Evolutionary conservation across 2,329 filamentous ascomycete species (phyloP), one percentile per base, ranked within the genome.

Genomic region (Hymenoscyphus fructigenus): DNA sequence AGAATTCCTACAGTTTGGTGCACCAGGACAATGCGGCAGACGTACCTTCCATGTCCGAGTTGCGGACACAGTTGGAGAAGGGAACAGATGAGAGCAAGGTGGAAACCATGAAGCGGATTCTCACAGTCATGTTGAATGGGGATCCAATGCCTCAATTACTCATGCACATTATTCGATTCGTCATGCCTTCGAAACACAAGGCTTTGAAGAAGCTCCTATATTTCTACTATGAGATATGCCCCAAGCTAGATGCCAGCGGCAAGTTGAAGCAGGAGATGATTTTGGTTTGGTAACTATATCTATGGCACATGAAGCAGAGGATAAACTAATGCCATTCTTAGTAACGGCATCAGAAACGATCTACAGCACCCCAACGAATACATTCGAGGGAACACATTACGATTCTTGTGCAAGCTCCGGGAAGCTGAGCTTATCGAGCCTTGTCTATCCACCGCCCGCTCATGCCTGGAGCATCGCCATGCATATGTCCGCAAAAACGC

Each of bases 211-310:
- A 99, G 83, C 85, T 99, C 67, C 86, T 99, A 63, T 99, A 99
- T 81, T 95, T 99, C 79, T 99, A 99, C 83, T 97, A 98, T 78
- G 95, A 99, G 81, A 95, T 98, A 77, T 98, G 95, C 78, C 95
- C 94, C 50, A 99, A 99, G 82, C 88, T 93, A 65, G 95, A 99
- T 79, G 84, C 89, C 62, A 89, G 84, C 76, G 95, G 95, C 75
- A 99, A 98, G 85, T 83, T 99, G 70, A 97, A 97, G 84, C 95
- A 99, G 81, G 95, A 99, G 82, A 98, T 97, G 92, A 99, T 99
- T 78, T 82, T 99, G 75, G 95, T 99, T 74, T 99, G 95, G 94
- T 97, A 84, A 62, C 62, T 60, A 44, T n/a, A 62, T 17, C 26
- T 26, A 20, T 59, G 10, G 6, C 20, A 23, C 12, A 47, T 29